Percentiles rank a stretch among this genome's conserved stretches.
phyloP scores from a whole-genome alignment of 768 basidiomycete species.

The Lentinula aciculospora region DNA sequence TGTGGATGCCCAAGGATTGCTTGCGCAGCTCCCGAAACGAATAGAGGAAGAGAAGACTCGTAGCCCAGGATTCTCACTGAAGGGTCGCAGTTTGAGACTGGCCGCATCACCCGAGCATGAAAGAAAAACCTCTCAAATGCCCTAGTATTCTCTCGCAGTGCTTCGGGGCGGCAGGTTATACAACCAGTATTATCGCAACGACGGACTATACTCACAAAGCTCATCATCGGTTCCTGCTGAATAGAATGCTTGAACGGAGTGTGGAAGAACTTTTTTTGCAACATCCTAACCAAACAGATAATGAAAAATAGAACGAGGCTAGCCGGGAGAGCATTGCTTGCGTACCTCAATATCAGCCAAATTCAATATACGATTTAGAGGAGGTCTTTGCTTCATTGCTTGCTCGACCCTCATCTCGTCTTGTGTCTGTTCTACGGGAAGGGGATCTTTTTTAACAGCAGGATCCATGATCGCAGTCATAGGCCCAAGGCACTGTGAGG shows the following conservation, averaged over 20 bases:
- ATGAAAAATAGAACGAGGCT: background rate
- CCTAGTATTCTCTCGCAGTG: slow-evolving; percentile 58
- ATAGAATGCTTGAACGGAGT: slow-evolving; percentile 80
- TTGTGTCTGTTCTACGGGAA: slow-evolving; percentile 48
- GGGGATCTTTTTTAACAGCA: slow-evolving; percentile 27
- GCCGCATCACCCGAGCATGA: slow-evolving; percentile 72
- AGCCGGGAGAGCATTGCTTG: background rate
- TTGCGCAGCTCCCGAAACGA: slow-evolving; percentile 80
- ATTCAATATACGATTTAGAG: slow-evolving; percentile 64
- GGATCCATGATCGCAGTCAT: slow-evolving; percentile 43
- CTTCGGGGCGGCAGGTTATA: too few species aligned
- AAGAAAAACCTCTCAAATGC: slow-evolving; percentile 87
- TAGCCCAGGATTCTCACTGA: slow-evolving; percentile 73
- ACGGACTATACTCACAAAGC: slow-evolving; percentile 47
- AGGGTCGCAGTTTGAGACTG: slow-evolving; percentile 57
- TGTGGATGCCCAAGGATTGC: slow-evolving; percentile 82
- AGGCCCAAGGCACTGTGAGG: slow-evolving; percentile 67
- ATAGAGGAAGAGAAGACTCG: slow-evolving; percentile 72
- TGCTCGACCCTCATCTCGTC: slow-evolving; percentile 66
- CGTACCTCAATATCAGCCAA: slow-evolving; percentile 79
- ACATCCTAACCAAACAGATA: slow-evolving; percentile 40
- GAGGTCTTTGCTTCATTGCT: slow-evolving; percentile 56
- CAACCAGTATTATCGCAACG: too few species aligned
- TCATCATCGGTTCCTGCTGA: slow-evolving; percentile 85
- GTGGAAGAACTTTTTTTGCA: slow-evolving; percentile 67